Evolutionary conservation across 2,329 filamentous ascomycete genomes (phyloP), one percentile per base, ranked within the genome.

Genomic region (Colletotrichum sp.): DNA sequence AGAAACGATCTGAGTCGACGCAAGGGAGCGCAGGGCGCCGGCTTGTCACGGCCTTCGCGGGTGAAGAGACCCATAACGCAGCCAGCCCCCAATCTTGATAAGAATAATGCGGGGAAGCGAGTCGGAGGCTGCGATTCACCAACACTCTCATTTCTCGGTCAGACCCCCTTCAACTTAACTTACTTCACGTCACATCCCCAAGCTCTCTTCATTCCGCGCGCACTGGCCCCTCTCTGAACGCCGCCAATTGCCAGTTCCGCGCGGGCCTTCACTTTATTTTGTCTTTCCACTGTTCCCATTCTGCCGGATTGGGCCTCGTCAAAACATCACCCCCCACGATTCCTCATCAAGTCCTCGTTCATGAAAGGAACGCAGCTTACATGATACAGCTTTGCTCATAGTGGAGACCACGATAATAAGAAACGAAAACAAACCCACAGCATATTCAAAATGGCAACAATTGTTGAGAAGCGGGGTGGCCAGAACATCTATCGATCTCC

Each of bases 401-500:
- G 43, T 52, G 43, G 43, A 52, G 10, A 13, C n/a, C 3, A 52
- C 6, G 7, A 52, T 22, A 22, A 52, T 1, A 52, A 52, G 12
- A 13, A 1, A 58, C 10, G 13, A 16, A 16, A 58, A 27, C 13
- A 16, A 4, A 27, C 2, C 1, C 25, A 58, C 25, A 30, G 15
- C 55, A 30, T 12, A 58, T 12, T 25, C 65, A 66, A 7, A 4
- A 78, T 78, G 76, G 61, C 71, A 18, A 72, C 76, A 1, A 66
- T 78, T 15, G 71, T 78, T 12, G 76, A 78, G 66, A 74, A 69
- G 25, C 71, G 71, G 13, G 67, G 32, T 10, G 65, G 69, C 61
- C 68, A 77, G 48, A 83, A 84, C 78, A 84, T 88, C 64, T 88
- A 87, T 78, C 81, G 81, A 55, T 77, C 84, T 3, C 79, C 79